Evolutionary conservation across 164 flowering plant genomes (phyloP).

Genomic region (Magnolia sinica): DNA sequence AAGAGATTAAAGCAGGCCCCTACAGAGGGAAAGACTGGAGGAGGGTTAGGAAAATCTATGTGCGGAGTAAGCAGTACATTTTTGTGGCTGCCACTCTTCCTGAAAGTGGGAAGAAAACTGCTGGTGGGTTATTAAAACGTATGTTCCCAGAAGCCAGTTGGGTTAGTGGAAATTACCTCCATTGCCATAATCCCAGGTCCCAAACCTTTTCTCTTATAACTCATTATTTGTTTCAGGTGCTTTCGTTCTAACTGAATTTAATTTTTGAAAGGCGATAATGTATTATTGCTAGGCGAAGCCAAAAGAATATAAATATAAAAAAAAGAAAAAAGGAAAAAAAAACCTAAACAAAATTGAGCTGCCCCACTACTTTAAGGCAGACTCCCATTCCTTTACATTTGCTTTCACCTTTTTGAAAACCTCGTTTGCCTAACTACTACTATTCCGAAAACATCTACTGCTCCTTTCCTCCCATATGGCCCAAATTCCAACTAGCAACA

Average conservation of each 20-base stretch:
- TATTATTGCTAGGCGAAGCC: too few species aligned
- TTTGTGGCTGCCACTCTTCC: slow-evolving; percentile 99
- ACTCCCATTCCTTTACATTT: too few species aligned
- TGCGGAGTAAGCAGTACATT: slow-evolving; percentile 93
- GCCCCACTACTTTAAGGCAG: too few species aligned
- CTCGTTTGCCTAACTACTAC: too few species aligned
- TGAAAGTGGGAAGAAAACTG: slow-evolving; percentile 82
- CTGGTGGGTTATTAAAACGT: slow-evolving; percentile 82
- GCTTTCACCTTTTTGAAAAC: too few species aligned
- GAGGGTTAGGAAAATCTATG: slow-evolving; percentile 62
- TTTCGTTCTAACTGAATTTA: neutral
- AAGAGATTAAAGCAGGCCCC: slow-evolving; percentile 28
- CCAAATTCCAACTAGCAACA: too few species aligned
- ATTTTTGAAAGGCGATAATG: too few species aligned
- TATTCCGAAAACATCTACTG: too few species aligned
- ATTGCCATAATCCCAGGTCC: slow-evolving; percentile 87
- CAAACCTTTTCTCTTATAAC: neutral
- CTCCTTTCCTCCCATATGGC: too few species aligned
- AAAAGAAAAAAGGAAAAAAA: too few species aligned
- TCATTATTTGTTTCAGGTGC: slow-evolving; percentile 2
- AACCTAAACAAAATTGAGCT: too few species aligned
- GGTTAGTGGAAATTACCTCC: slow-evolving; percentile 88
- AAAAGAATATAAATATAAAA: too few species aligned
- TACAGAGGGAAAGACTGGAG: slow-evolving; percentile 60
- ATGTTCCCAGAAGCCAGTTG: slow-evolving; percentile 89